These are phyloP conservation scores for Penicillium sp. DNA, from an alignment of 2,329 filamentous ascomycete genomes.

Conservation along the genomic window DNA sequence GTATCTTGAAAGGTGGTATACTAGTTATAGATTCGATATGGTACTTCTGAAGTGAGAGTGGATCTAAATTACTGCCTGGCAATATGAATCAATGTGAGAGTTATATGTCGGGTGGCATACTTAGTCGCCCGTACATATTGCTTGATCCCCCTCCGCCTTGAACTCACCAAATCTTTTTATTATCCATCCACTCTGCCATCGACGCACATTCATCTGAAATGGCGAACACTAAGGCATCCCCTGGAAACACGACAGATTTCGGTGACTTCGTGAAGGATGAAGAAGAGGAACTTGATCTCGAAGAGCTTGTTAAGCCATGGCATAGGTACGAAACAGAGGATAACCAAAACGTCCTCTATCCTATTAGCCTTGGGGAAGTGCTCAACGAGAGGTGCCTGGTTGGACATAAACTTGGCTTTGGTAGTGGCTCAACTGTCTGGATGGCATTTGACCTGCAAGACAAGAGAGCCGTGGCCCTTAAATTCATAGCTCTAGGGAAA, in stretches of 20 bases:
- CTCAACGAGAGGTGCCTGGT: conserved; percentile 24
- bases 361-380: conserved; percentile 19
- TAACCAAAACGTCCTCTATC: conserved; percentile 17
- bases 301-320: conserved; percentile 20
- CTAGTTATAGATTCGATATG: too few relatives aligned
- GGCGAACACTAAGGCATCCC: neutral
- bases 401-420: conserved; percentile 27
- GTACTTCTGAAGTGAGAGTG: too few relatives aligned
- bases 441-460: conserved; percentile 24
- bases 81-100: too few relatives aligned
- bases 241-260: conserved; percentile 6
- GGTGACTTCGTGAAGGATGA: conserved; percentile 17
- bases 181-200: neutral
- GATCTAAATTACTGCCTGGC: too few relatives aligned
- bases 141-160: neutral
- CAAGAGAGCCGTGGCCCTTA: conserved; percentile 24
- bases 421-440: conserved; percentile 28
- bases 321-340: conserved; percentile 15
- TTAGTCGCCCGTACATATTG: too few relatives aligned
- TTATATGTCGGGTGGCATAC: too few relatives aligned
- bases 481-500: conserved; percentile 20
- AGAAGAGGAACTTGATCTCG: conserved; percentile 18
- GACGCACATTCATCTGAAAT: neutral
- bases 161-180: neutral
- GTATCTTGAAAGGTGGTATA: too few relatives aligned